These are phyloP conservation scores for Immersiella caudata DNA, from an alignment of 495 filamentous ascomycete genomes.

Conservation along the genomic window DNA sequence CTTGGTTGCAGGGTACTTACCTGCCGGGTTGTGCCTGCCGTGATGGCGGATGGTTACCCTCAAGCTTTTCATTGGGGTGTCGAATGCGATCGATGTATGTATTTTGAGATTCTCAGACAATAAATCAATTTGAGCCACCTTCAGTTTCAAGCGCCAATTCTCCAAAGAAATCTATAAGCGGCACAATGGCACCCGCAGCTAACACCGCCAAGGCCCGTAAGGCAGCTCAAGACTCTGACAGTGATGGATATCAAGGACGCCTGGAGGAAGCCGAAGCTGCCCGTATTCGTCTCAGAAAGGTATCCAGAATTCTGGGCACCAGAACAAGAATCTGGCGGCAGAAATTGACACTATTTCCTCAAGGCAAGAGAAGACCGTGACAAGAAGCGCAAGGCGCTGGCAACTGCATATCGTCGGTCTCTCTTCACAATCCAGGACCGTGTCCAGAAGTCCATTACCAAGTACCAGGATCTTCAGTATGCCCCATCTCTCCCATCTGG, in stretches of 20 bases:
- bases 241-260: slow-evolving; percentile 22
- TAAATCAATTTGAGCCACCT: not conserved
- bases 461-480: slow-evolving; percentile 29
- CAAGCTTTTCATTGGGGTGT: not conserved
- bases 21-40: slow-evolving; percentile 1
- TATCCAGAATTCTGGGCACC: not conserved
- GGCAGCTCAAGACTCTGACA: slow-evolving; percentile 20
- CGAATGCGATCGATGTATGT: too few relatives aligned
- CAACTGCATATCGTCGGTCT: slow-evolving; percentile 19
- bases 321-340: not conserved
- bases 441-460: slow-evolving; percentile 25
- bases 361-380: slow-evolving; percentile 33
- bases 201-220: slow-evolving; percentile 24
- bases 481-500: not conserved
- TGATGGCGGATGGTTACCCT: not conserved
- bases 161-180: not conserved
- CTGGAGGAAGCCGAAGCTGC: slow-evolving; percentile 29
- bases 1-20: slow-evolving; percentile 21
- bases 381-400: slow-evolving; percentile 27
- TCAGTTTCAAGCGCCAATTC: not conserved
- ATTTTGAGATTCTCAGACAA: not conserved
- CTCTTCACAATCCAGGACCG: slow-evolving; percentile 25
- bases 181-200: slow-evolving; percentile 28
- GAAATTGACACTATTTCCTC: not conserved
- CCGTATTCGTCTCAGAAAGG: slow-evolving; percentile 26